Evolutionary conservation across 257 asterid species (phyloP).

Genomic region (Scutellaria baicalensis): DNA sequence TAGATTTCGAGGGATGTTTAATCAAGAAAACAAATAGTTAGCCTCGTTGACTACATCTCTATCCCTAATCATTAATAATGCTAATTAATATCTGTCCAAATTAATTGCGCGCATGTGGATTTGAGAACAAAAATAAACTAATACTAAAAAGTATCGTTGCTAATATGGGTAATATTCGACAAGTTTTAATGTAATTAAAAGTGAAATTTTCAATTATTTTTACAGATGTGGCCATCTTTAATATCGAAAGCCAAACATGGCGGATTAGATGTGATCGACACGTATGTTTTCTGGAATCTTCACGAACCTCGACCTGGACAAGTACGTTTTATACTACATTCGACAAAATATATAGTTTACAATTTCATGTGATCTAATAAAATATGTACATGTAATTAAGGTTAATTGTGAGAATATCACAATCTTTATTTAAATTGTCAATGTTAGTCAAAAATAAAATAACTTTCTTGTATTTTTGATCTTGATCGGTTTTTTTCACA

Average conservation of each 20-base stretch:
- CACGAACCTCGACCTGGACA: slow-evolving; percentile 72
- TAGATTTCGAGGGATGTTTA: neutral
- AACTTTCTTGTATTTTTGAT: no score
- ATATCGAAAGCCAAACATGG: slow-evolving; percentile 72
- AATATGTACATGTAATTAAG: no score
- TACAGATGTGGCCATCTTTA: slow-evolving; percentile 79
- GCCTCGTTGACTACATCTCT: neutral
- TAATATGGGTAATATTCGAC: neutral
- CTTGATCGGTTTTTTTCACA: no score
- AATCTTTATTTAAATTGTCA: no score
- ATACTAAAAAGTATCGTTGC: neutral
- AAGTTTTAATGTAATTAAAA: neutral
- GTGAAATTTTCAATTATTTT: neutral
- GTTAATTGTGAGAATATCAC: no score
- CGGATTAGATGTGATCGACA: slow-evolving; percentile 66
- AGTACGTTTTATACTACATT: slow-evolving; percentile 20
- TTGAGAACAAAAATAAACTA: neutral
- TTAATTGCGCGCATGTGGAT: neutral
- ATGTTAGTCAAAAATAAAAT: no score
- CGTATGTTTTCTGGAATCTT: slow-evolving; percentile 84
- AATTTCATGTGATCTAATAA: no score
- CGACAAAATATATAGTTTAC: neutral
- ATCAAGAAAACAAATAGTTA: neutral
- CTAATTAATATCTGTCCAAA: neutral
- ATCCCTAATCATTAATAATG: neutral